Evolutionary conservation across 768 basidiomycete species (phyloP), one percentile per base, ranked within the genome.

Genomic region (Lactarius pseudohatsudake): DNA sequence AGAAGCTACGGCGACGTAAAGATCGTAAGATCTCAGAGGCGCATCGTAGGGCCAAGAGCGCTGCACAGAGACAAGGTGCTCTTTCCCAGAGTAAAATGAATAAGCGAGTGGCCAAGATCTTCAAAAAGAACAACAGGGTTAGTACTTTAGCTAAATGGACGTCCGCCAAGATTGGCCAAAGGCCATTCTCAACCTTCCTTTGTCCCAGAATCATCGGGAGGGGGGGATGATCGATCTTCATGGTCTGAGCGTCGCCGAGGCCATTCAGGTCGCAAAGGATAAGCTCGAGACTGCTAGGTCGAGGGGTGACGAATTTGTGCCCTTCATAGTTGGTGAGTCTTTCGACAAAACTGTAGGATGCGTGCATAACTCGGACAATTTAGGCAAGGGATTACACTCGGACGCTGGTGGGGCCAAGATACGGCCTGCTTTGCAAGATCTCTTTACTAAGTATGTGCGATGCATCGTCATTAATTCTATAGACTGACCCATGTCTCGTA

Each of bases 241-340:
- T 15, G 65, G 61, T 2, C 58, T 66, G 57, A 4, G 13, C 18
- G 61, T 66, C 11, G 0, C 7, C 11, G 65, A 66, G 18, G 65
- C 65, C 3, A 15, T 62, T 18, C 11, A n/a, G 16, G 28, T 32
- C 7, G 56, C 61, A n/a, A 58, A 10, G 28, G 45, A n/a, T 30
- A 10, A 54, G 30, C 11, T 62, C 16, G 6, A 34, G 38, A n/a
- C 30, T 43, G 61, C 57, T 3, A 28, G 8, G 5, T 18, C 2
- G n/a, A 50, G 38, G 47, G 32, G 13, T 6, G 3, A 58, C 18
- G 22, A 13, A n/a, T 22, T 10, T 15, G 57, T 66, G 30, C 61
- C 16, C 38, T 66, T 66, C 61, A 66, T 66, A n/a, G 65, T 66
- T 30, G 65, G 65, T 66, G 40, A 22, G 57, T 18, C 30, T 13